These are phyloP conservation scores for Entomortierella parvispora DNA, from an alignment of 192 early-diverging fungal species.

Conservation along the genomic window DNA sequence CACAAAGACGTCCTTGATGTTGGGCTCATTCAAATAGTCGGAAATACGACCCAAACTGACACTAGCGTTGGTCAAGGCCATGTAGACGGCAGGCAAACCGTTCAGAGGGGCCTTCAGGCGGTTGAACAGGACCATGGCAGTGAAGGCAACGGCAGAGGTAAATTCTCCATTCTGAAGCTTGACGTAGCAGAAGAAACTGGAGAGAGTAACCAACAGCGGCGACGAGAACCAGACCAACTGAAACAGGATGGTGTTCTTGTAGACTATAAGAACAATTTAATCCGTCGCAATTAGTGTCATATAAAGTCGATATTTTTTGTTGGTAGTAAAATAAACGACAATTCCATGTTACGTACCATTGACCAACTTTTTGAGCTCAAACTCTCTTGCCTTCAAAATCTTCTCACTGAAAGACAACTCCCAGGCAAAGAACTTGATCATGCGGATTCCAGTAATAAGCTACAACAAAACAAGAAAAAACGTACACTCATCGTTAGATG, in stretches of 20 bases:
- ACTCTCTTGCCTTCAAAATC: slow-evolving; percentile 63
- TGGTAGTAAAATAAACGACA: not conserved
- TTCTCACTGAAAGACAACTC: slow-evolving; percentile 70
- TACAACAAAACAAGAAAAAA: slow-evolving; percentile 57
- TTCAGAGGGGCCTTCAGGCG: slow-evolving; percentile 61
- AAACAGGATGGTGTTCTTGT: slow-evolving; percentile 49
- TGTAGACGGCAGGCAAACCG: slow-evolving; percentile 54
- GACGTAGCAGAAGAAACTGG: slow-evolving; percentile 66
- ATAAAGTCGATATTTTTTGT: not conserved
- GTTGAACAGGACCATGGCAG: slow-evolving; percentile 73
- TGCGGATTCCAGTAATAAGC: slow-evolving; percentile 81
- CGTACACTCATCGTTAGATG: too few species aligned
- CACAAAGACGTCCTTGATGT: slow-evolving; percentile 59
- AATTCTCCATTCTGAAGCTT: slow-evolving; percentile 64
- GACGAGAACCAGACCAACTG: slow-evolving; percentile 55
- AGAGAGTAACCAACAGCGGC: slow-evolving; percentile 69
- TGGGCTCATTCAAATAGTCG: slow-evolving; percentile 59
- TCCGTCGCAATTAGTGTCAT: not conserved
- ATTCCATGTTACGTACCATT: slow-evolving; percentile 43
- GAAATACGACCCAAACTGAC: slow-evolving; percentile 60
- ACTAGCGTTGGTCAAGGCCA: slow-evolving; percentile 53
- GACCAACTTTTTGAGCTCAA: slow-evolving; percentile 57
- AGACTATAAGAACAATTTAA: slow-evolving; percentile 20
- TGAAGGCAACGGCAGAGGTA: slow-evolving; percentile 79
- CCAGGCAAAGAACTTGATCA: slow-evolving; percentile 92